Evolutionary conservation across 768 basidiomycete genomes (phyloP), one percentile per base, ranked within the genome.

Genomic region (Auricularia sp.): DNA sequence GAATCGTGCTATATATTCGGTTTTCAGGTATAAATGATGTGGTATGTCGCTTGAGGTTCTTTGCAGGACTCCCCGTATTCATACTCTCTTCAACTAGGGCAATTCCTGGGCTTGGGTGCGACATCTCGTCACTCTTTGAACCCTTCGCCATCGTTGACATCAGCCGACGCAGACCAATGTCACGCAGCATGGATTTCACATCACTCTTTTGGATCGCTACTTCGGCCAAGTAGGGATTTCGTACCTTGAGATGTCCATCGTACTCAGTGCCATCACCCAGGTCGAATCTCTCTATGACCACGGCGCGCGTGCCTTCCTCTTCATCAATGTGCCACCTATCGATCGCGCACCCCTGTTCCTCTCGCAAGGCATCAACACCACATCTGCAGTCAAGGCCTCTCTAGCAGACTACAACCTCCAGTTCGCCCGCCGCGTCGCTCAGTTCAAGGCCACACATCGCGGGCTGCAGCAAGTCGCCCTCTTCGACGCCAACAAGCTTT

Each of bases 401-500:
- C 76, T 84, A 23, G 72, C 72, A 11, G 76, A 81, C 69, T 87
- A 83, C 75, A 87, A 87, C 67, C 43, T 67, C 1, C 79, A 82
- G 65, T 76, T 87, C 59, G 66, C 66, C 1, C 68, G 71, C 10
- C 78, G 74, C 1, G 76, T 78, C 3, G 60, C 67, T 18, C 64
- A 70, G 29, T 85, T 87, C 74, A 69, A 77, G 63, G 70, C 70
- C 1, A 75, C 71, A 2, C 76, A 84, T 66, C 62, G 68, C 3
- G 78, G 79, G 60, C 74, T 84, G 23, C 77, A 79, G 42, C 77
- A 76, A 34, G 77, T 79, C 5, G 78, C 74, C 0, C 71, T 85
- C 1, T 84, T 86, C 68, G 82, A 86, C 69, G 81, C 84, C 1
- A 80, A 81, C 61, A 79, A 80, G 1, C 73, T 86, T 11, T 87